Base-by-base conservation (phyloP, 768 basidiomycete species). In the Glaciozyma martinii region DNA sequence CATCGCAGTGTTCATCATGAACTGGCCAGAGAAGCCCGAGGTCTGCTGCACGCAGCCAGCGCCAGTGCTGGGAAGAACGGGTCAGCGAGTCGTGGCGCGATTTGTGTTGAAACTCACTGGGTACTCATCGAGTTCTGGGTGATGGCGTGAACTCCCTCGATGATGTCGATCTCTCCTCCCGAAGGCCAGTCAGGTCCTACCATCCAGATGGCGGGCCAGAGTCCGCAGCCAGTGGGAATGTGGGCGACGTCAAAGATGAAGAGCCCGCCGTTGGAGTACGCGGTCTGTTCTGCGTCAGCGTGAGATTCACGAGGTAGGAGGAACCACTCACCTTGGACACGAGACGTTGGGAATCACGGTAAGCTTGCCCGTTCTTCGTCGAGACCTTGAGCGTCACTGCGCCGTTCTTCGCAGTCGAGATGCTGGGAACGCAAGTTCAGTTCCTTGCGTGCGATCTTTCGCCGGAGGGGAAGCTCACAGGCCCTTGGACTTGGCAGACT, bases 161-260 rank as follows among this genome's bases (percentile, higher is more conserved):
- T 54, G 16, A 64, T 47, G 52, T 64, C 62, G 50, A 64, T 64
- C 29, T 64, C 62, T 9, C 62, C 62, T 9, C 55, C 56, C 27
- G 53, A 12, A 1, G 62, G 62, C 62, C 62, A 64, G 6, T 53
- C 42, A 18, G 47, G 25, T 3, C 62, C 62, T 16, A 50, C 53
- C 16, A 43, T 25, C 62, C 62, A 63, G 21, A 57, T 5, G 1
- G 62, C 47, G 7, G 56, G 56, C 62, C 62, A 64, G 3, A 57
- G 43, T 5, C 62, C 62, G 42, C 47, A 57, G 21, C 29, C 62
- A 5, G 25, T n/a, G 7, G 62, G 62, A 13, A 59, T 59, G 30
- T 64, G 30, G 29, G 57, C 58, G 49, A 64, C 52, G 32, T 64
- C 62, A 27, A 59, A 59, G 27, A 64, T 37, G 57, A 64, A 64